phyloP scores from a whole-genome alignment of 352 stramenopile species.

The Pythium insidiosum region DNA sequence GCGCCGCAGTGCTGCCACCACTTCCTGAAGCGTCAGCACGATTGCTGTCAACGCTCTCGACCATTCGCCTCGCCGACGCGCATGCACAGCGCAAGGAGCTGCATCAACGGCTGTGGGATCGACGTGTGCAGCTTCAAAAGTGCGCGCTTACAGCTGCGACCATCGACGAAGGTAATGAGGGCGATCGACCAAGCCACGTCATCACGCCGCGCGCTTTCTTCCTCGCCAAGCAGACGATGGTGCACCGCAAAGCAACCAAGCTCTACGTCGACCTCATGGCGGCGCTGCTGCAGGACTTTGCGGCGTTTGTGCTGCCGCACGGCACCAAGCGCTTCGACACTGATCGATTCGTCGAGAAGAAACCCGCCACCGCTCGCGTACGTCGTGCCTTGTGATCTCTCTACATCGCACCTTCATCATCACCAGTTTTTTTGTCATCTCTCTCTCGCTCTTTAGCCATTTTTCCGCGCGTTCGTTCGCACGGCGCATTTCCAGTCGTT shows the following conservation, averaged over 20 bases:
- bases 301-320: slow-evolving; percentile 2
- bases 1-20: slow-evolving; percentile 9
- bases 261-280: slow-evolving; percentile 14
- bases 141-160: slow-evolving; percentile 14
- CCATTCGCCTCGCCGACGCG: slow-evolving; percentile 18
- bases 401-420: no score
- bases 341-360: slow-evolving; percentile 15
- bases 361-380: slow-evolving; percentile 11
- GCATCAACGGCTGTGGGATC: slow-evolving; percentile 34
- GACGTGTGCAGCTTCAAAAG: slow-evolving; percentile 42
- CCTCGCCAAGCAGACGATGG: slow-evolving; percentile 12
- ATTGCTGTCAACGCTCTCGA: slow-evolving; percentile 8
- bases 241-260: slow-evolving; percentile 15
- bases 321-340: slow-evolving; percentile 5
- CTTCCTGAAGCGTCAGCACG: slow-evolving; percentile 14
- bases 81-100: slow-evolving; percentile 26
- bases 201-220: slow-evolving; percentile 13
- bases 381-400: background rate
- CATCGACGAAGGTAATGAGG: background rate
- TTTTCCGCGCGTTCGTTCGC: slow-evolving; percentile 22
- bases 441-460: slow-evolving; percentile 11
- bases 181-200: slow-evolving; percentile 1
- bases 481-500: slow-evolving; percentile 34
- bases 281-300: slow-evolving; percentile 7
- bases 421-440: background rate